phyloP scores from a whole-genome alignment of 176 grass and related monocot species.

The Hordeum marinum region DNA sequence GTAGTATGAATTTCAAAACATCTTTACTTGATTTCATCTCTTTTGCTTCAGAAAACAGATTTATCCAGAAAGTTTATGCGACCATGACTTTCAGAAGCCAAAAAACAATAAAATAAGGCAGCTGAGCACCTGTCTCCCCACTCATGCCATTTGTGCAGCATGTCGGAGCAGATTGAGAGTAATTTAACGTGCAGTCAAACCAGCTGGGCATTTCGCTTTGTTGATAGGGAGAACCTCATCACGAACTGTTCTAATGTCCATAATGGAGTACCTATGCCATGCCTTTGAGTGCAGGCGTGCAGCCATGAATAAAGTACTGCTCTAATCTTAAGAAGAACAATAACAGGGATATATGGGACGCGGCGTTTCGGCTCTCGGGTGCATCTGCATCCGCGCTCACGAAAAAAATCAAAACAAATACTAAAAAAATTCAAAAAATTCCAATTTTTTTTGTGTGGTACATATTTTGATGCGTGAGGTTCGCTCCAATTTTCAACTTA shows the following conservation, averaged over 20 bases:
- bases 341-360: slow-evolving; percentile 19
- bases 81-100: slow-evolving; percentile 19
- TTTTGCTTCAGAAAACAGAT: slow-evolving; percentile 31
- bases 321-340: slow-evolving; percentile 13
- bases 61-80: slow-evolving; percentile 36
- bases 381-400: too few species aligned
- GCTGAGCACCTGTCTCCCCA: slow-evolving; percentile 29
- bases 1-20: slow-evolving; percentile 30
- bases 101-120: not conserved
- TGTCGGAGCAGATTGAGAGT: slow-evolving; percentile 22
- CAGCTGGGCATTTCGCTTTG: slow-evolving; percentile 18
- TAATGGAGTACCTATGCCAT: slow-evolving; percentile 35
- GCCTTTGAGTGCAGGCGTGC: slow-evolving; percentile 2
- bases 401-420: too few species aligned
- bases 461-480: too few species aligned
- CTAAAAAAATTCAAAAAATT: too few species aligned
- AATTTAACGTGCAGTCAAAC: slow-evolving; percentile 48
- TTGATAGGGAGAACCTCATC: slow-evolving; percentile 27
- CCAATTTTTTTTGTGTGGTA: too few species aligned
- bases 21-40: slow-evolving; percentile 15
- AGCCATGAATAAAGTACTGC: slow-evolving; percentile 11
- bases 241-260: slow-evolving; percentile 22
- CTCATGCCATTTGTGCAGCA: slow-evolving; percentile 26
- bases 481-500: too few species aligned
- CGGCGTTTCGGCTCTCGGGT: too few species aligned